Evolutionary conservation across 208 protist species (phyloP).

Genomic region (Wallacemonas collosoma): DNA sequence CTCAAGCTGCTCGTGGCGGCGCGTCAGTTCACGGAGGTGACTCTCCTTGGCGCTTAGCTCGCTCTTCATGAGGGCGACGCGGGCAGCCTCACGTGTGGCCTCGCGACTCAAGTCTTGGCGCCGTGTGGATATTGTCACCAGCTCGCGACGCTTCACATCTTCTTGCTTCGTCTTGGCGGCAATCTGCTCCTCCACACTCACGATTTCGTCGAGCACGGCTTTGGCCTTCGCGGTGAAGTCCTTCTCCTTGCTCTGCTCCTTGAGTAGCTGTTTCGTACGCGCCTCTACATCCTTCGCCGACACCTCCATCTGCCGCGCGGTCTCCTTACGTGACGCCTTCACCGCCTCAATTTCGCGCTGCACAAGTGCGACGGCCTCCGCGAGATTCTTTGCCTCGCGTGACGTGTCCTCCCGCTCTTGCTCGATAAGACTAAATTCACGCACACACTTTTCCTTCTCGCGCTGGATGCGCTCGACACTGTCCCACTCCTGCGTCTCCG

Average conservation of each 20-base stretch:
- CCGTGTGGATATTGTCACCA: constrained; percentile 61
- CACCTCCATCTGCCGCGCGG: constrained; percentile 59
- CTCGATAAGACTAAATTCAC: constrained; percentile 55
- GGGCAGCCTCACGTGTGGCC: constrained; percentile 68
- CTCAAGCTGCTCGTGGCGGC: constrained; percentile 74
- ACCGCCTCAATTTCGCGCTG: constrained; percentile 40
- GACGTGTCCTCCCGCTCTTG: constrained; percentile 47
- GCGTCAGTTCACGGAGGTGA: constrained; percentile 28
- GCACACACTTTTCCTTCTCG: constrained; percentile 71
- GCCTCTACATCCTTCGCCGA: constrained; percentile 71
- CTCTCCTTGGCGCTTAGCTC: constrained; percentile 90
- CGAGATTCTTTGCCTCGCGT: constrained; percentile 42
- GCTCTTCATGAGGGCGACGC: constrained; percentile 79
- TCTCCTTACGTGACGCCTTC: constrained; percentile 26
- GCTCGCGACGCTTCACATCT: constrained; percentile 67
- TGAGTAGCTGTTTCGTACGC: constrained; percentile 82
- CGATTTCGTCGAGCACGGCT: constrained; percentile 54
- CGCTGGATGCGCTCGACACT: constrained; percentile 60
- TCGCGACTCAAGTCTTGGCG: constrained; percentile 91
- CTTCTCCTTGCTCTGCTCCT: constrained; percentile 86
- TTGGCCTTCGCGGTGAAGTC: constrained; percentile 64
- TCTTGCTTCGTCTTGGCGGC: constrained; percentile 61
- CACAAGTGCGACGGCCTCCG: constrained; percentile 38
- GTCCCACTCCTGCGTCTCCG: constrained; percentile 56
- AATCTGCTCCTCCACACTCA: constrained; percentile 77